Evolutionary conservation across 768 basidiomycete species (phyloP).

Genomic region (Xerocomellus intermedius): DNA sequence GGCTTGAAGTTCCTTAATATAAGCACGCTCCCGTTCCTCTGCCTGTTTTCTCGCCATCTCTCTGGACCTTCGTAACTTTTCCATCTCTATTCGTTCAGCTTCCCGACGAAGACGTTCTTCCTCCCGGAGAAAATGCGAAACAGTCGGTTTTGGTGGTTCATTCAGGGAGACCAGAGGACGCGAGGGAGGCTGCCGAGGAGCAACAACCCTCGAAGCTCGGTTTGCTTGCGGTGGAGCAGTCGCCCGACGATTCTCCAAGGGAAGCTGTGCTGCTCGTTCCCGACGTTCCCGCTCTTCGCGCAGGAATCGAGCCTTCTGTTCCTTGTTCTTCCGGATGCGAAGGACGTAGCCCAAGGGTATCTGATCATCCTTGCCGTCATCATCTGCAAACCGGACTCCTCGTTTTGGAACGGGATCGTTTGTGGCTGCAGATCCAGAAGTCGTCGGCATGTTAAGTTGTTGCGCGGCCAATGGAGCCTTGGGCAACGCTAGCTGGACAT

Average conservation of each 20-base stretch:
- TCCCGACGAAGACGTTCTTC: slow-evolving; percentile 48
- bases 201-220: slow-evolving; percentile 14
- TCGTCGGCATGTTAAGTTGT: neutral
- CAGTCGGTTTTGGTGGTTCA: slow-evolving; percentile 8
- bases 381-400: slow-evolving; percentile 65
- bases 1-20: slow-evolving; percentile 59
- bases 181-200: slow-evolving; percentile 13
- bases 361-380: slow-evolving; percentile 60
- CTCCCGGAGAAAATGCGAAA: slow-evolving; percentile 31
- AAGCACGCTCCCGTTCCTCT: slow-evolving; percentile 54
- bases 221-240: slow-evolving; percentile 6
- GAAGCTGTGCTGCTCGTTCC: slow-evolving; percentile 33
- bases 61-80: slow-evolving; percentile 47
- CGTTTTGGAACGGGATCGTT: slow-evolving; percentile 34
- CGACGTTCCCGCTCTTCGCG: slow-evolving; percentile 57
- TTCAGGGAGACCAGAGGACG: slow-evolving; percentile 17
- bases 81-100: slow-evolving; percentile 46
- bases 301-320: slow-evolving; percentile 69
- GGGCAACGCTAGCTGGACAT: neutral
- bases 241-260: slow-evolving; percentile 33
- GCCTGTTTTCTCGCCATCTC: slow-evolving; percentile 32
- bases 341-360: slow-evolving; percentile 70
- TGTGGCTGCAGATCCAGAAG: slow-evolving; percentile 10
- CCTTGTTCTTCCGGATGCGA: slow-evolving; percentile 68
- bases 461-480: neutral